Evolutionary conservation across 768 basidiomycete species (phyloP).

Genomic region (Vararia minispora): DNA sequence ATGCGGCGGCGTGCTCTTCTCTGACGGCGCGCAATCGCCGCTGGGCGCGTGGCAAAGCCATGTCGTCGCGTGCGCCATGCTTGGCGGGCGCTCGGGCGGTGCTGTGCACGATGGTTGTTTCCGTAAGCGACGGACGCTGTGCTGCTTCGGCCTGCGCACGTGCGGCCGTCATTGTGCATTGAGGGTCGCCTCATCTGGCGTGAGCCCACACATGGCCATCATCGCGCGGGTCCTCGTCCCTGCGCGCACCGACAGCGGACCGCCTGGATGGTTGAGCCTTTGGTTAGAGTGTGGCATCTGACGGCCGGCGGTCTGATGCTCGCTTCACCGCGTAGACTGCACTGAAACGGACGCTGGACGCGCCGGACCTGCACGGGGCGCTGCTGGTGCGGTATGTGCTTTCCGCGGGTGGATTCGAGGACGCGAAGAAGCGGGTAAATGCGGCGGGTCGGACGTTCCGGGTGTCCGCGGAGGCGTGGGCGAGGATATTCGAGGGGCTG

Average conservation of each 20-base stretch:
- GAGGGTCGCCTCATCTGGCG: too few relatives aligned
- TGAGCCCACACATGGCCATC: too few relatives aligned
- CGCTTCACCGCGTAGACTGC: not conserved
- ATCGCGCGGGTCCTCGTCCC: too few relatives aligned
- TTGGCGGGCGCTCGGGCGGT: too few relatives aligned
- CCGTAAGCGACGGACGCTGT: not conserved
- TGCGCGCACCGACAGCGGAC: too few relatives aligned
- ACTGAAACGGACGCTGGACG: too few relatives aligned
- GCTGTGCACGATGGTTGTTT: not conserved
- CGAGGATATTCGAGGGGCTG: slow-evolving; percentile 26
- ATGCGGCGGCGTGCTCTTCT: too few relatives aligned
- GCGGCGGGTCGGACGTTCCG: slow-evolving; percentile 32
- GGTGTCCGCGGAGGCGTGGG: slow-evolving; percentile 34
- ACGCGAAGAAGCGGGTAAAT: slow-evolving; percentile 20
- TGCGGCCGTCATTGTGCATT: too few relatives aligned
- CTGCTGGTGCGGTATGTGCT: slow-evolving; percentile 36
- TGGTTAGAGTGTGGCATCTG: too few relatives aligned
- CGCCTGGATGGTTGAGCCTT: too few relatives aligned
- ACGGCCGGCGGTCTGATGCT: not conserved
- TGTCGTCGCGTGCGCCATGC: slow-evolving; percentile 10
- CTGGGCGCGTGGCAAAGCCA: not conserved
- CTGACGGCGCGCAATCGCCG: too few relatives aligned
- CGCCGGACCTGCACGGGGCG: slow-evolving; percentile 29
- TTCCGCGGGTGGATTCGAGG: slow-evolving; percentile 18
- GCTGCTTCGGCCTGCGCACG: too few relatives aligned